phyloP scores from a whole-genome alignment of 139 green algal genomes.

The Astrephomene gubernaculifera region DNA sequence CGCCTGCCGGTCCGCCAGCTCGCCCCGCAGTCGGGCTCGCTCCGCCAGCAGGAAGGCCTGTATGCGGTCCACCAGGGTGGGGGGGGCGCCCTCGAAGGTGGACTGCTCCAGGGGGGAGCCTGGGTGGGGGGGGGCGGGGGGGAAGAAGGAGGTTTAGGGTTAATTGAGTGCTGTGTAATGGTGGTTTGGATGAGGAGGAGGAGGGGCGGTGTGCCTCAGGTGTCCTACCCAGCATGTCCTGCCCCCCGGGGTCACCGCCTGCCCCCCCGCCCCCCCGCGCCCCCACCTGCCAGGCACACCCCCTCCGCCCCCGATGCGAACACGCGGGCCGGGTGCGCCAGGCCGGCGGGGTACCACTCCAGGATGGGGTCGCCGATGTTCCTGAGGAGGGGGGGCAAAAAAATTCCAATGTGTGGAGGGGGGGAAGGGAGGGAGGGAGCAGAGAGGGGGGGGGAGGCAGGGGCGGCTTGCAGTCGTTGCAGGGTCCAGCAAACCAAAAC shows the following conservation, averaged over 20 bases:
- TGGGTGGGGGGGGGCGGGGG: background rate
- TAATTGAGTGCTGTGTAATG: background rate
- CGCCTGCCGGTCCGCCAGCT: slow-evolving; percentile 49
- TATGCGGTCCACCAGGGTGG: slow-evolving; percentile 57
- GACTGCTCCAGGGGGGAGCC: slow-evolving; percentile 35
- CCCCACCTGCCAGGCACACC: slow-evolving; percentile 21
- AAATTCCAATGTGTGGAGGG: no score
- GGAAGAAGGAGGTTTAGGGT: background rate
- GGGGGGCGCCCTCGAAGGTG: slow-evolving; percentile 68
- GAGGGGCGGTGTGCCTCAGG: no score
- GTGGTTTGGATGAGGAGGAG: background rate
- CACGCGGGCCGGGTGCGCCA: slow-evolving; percentile 37
- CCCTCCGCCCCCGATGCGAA: background rate
- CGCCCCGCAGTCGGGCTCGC: slow-evolving; percentile 51
- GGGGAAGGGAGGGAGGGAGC: background rate
- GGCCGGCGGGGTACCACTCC: slow-evolving; percentile 41
- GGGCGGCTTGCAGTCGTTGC: no score
- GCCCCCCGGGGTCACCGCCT: background rate
- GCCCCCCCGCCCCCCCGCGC: background rate
- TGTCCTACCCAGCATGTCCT: background rate
- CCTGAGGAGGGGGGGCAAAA: background rate
- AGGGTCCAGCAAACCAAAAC: no score
- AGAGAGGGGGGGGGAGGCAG: no score
- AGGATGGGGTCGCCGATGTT: slow-evolving; percentile 53
- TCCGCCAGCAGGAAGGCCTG: slow-evolving; percentile 62